Base-by-base conservation (phyloP, 2,329 filamentous ascomycete genomes). In the Aspergillus fijiensis region DNA sequence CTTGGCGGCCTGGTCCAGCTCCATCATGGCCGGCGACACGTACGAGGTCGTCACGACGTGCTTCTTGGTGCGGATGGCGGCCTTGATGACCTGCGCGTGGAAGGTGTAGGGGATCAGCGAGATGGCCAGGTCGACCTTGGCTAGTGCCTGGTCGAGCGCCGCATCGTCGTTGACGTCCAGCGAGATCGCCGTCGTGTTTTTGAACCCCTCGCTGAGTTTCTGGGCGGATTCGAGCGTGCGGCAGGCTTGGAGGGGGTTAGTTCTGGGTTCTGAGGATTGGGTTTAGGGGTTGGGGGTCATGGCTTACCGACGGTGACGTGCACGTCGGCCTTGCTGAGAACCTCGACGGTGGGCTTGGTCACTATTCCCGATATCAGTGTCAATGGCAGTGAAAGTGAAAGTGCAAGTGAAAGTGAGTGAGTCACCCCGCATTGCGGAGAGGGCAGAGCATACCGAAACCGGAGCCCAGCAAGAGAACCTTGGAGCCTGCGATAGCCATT, bases 31-130 rank as follows among this genome's bases (percentile, higher is more conserved):
- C 3, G 92, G 92, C 4, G 91, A 96, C 67, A 96, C 90, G 74
- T 98, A 98, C 66, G 87, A 92, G 31, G 94, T 97, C 60, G 94
- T 97, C 72, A 98, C 93, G 62, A 98, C 92, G 81, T 98, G 82
- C 85, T 94, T 96, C 90, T 96, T 97, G 72, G 89, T 85, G 72
- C 89, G 86, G 80, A 98, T 97, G 65, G 92, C 94, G 39, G 89
- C 88, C 85, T 96, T 94, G 86, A 97, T 96, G 71, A 97, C 92
- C 58, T 85, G 83, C 50, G 89, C 90, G 78, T 96, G 92, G 85
- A 87, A 91, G 62, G 87, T 96, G 81, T 97, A 98, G 54, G 94
- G 94, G 70, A 98, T 96, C 78, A 98, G 77, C 73, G 82, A 86
- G 76, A 93, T 89, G 74, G 89, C 87, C 11, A 96, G 80, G 74